Percentiles rank a stretch among this genome's conserved stretches.
Conservation (phyloP, 768 basidiomycete genomes). For the Lactarius evosmus region DNA sequence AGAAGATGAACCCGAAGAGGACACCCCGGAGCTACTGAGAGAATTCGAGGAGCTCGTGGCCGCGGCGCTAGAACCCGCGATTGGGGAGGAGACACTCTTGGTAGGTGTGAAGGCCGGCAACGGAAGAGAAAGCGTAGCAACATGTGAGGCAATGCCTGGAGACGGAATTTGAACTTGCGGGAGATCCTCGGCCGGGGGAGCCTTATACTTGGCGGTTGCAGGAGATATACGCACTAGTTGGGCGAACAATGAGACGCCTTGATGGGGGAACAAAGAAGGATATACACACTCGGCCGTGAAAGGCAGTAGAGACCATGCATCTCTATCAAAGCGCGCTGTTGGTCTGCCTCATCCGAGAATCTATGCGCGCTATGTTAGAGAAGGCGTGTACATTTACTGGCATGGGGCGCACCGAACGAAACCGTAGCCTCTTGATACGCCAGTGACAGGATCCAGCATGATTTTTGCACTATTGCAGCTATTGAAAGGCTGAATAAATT, state of each 20-base stretch:
- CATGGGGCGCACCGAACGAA: conserved; percentile 69
- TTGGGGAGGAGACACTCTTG: conserved; percentile 69
- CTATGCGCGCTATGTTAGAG: conserved; percentile 39
- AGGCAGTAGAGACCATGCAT: conserved; percentile 91
- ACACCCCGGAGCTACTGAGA: conserved; percentile 29
- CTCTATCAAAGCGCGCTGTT: conserved; percentile 84
- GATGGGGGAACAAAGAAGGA: conserved; percentile 5
- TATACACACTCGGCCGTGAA: conserved; percentile 75
- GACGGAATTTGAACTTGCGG: conserved; percentile 28
- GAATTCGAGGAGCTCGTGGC: conserved; percentile 29
- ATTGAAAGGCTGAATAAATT: conserved; percentile 82
- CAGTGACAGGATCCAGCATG: conserved; percentile 88
- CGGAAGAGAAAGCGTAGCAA: conserved; percentile 50
- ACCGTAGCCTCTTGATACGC: conserved; percentile 86
- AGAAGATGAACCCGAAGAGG: conserved; percentile 44
- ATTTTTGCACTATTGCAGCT: conserved; percentile 96
- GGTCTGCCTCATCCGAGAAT: conserved; percentile 86
- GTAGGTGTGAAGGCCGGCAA: conserved; percentile 44
- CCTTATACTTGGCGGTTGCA: conserved; percentile 84
- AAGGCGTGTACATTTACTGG: conserved; percentile 13
- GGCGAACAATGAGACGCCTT: conserved; percentile 32
- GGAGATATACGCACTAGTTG: conserved; percentile 82
- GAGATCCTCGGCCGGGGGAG: conserved; percentile 38
- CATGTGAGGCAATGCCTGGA: conserved; percentile 22
- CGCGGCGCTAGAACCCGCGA: conserved; percentile 43